Conservation (phyloP, 2,329 filamentous ascomycete genomes). For the Fusarium tupiense region DNA sequence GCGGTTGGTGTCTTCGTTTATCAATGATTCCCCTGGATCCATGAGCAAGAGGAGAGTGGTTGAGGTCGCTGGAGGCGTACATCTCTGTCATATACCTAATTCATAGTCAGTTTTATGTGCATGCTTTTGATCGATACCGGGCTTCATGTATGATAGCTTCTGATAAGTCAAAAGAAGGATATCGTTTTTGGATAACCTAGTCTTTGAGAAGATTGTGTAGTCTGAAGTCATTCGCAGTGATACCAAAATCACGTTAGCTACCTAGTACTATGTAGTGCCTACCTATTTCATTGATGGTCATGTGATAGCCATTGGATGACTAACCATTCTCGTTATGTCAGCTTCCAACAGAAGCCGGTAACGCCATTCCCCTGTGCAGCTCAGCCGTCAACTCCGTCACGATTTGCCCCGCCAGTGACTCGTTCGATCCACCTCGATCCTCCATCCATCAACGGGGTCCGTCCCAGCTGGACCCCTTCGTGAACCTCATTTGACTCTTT, state of each 20-base stretch:
- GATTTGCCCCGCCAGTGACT: conserved; percentile 52
- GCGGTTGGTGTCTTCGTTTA: conserved; percentile 51
- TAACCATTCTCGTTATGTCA: conserved; percentile 19
- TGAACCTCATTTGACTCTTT: conserved; percentile 26
- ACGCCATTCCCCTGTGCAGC: conserved; percentile 30
- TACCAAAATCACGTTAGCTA: neutral
- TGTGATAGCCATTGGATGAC: conserved; percentile 32
- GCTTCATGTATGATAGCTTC: conserved; percentile 38
- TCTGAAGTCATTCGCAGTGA: neutral
- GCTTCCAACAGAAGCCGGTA: conserved; percentile 1
- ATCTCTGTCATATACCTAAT: conserved; percentile 51
- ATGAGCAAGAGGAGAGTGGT: conserved; percentile 46
- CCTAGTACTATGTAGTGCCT: neutral
- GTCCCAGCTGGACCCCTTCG: conserved; percentile 48
- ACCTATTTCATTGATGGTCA: neutral
- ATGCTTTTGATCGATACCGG: conserved; percentile 40
- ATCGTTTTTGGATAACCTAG: conserved; percentile 23
- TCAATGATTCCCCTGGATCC: conserved; percentile 54
- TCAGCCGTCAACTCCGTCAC: conserved; percentile 43
- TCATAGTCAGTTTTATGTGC: conserved; percentile 45
- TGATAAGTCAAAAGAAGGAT: conserved; percentile 24
- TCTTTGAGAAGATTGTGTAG: neutral
- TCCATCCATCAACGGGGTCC: conserved; percentile 49
- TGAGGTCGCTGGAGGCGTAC: conserved; percentile 44
- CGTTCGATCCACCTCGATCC: conserved; percentile 44